Conservation (phyloP, 2,329 filamentous ascomycete species). For the Penicillium digitatum region DNA sequence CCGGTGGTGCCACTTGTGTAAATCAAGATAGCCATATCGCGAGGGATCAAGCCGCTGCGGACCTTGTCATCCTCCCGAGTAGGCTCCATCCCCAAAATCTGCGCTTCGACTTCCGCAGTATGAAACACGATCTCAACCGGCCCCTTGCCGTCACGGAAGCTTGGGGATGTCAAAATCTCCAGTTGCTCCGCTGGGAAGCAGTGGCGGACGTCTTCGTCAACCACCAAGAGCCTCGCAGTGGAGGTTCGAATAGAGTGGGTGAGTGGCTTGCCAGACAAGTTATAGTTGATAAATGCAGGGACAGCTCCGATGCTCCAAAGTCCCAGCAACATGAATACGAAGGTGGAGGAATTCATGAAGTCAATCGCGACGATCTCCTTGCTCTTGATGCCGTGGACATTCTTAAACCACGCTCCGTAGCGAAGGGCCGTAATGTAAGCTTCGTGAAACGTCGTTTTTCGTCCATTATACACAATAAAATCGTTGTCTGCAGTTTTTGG, state of each 20-base stretch:
- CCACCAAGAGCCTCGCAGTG: slow-evolving; percentile 62
- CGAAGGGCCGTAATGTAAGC: slow-evolving; percentile 66
- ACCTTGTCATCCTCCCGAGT: slow-evolving; percentile 57
- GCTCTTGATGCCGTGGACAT: slow-evolving; percentile 58
- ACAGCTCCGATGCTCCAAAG: slow-evolving; percentile 79
- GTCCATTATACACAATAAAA: slow-evolving; percentile 66
- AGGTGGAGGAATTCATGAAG: slow-evolving; percentile 75
- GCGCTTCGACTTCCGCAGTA: slow-evolving; percentile 53
- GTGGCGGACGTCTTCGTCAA: slow-evolving; percentile 63
- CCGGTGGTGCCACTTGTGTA: slow-evolving; percentile 85
- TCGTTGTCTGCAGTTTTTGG: slow-evolving; percentile 49
- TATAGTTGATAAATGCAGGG: slow-evolving; percentile 86
- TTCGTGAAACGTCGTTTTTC: slow-evolving; percentile 69
- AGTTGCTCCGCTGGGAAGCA: slow-evolving; percentile 45
- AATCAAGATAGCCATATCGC: slow-evolving; percentile 68
- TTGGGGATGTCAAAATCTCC: slow-evolving; percentile 38
- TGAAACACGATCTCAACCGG: slow-evolving; percentile 60
- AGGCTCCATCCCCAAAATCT: slow-evolving; percentile 52
- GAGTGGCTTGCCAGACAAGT: slow-evolving; percentile 66
- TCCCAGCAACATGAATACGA: slow-evolving; percentile 70
- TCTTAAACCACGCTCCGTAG: slow-evolving; percentile 72
- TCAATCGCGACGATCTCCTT: slow-evolving; percentile 76
- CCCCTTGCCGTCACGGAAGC: slow-evolving; percentile 43
- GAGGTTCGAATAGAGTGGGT: slow-evolving; percentile 70
- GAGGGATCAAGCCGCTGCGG: slow-evolving; percentile 49